Evolutionary conservation across 2,329 filamentous ascomycete species (phyloP).

Genomic region (Calonectria hawksworthii): DNA sequence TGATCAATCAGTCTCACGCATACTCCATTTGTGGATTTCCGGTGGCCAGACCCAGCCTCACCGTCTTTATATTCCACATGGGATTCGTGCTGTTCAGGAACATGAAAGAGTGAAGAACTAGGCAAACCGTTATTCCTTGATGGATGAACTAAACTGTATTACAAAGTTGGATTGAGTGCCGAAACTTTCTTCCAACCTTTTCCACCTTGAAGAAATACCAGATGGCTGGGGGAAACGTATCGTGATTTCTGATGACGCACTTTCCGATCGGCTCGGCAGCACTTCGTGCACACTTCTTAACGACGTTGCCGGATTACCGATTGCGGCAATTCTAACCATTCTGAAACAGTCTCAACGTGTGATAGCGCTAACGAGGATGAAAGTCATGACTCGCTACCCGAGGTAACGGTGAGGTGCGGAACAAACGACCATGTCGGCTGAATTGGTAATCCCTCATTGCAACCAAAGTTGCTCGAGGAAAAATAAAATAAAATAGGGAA

Average conservation of each 20-base stretch:
- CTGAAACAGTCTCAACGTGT: neutral
- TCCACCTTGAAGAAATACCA: neutral
- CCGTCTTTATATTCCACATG: neutral
- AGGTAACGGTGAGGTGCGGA: neutral
- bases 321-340: neutral
- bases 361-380: neutral
- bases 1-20: neutral
- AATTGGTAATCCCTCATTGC: neutral
- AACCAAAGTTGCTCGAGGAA: neutral
- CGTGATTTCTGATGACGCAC: neutral
- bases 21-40: no score
- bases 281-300: neutral
- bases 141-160: neutral
- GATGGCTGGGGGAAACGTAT: neutral
- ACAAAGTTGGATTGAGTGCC: neutral
- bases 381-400: neutral
- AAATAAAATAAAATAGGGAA: no score
- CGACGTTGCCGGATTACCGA: neutral
- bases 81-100: neutral
- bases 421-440: neutral
- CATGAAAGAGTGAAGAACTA: neutral
- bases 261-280: no score
- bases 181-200: neutral
- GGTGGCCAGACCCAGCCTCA: neutral
- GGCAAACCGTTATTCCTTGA: neutral